A percentile compares a stretch with the other conserved stretches of the same genome.
Evolutionary conservation across 176 grass and related monocot genomes (phyloP).

Genomic region (Aegilops speltoides): DNA sequence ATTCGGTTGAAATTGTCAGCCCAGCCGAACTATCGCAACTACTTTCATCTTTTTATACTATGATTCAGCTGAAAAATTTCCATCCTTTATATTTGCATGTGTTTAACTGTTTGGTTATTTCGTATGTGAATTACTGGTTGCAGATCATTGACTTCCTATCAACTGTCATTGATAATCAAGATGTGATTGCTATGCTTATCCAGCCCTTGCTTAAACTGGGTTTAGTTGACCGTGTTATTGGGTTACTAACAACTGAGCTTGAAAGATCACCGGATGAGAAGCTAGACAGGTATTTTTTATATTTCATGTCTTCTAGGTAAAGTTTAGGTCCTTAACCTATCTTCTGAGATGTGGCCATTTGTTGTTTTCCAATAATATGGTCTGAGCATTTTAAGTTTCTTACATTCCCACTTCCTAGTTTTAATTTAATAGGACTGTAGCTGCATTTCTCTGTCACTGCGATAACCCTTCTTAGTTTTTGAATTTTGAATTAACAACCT

Average conservation of each 20-base stretch:
- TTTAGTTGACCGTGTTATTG: constrained; percentile 49
- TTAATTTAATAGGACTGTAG: neutral
- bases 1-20: constrained; percentile 25
- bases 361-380: constrained; percentile 16
- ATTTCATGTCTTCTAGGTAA: constrained; percentile 3
- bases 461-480: neutral
- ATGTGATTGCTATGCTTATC: constrained; percentile 61
- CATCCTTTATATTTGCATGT: constrained; percentile 13
- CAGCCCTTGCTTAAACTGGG: constrained; percentile 76
- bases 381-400: constrained; percentile 9
- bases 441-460: neutral
- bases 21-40: neutral
- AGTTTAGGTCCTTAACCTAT: neutral
- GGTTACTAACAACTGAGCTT: constrained; percentile 70
- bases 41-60: neutral
- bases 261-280: constrained; percentile 61
- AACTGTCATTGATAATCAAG: constrained; percentile 62
- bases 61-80: neutral
- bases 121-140: constrained; percentile 25
- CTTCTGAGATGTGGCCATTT: constrained; percentile 30
- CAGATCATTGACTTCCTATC: constrained; percentile 86
- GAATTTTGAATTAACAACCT: constrained; percentile 15
- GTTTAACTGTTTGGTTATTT: neutral
- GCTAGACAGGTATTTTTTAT: constrained; percentile 61
- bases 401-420: constrained; percentile 3